Base-by-base conservation (phyloP, 176 grass and related monocot species). In the Rhynchospora pubera region DNA sequence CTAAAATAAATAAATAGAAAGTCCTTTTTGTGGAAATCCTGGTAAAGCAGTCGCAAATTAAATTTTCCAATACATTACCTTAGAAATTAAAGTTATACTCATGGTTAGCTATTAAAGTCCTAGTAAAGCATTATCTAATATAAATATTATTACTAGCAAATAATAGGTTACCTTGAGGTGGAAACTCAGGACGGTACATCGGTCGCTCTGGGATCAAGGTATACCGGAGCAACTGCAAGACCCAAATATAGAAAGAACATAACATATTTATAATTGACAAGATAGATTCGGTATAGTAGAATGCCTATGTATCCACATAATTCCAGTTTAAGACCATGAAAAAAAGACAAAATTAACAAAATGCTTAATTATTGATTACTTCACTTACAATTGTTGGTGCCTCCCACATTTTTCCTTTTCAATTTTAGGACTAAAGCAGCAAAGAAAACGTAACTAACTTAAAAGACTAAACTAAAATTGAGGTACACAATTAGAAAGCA, bases 141-240 rank as follows among this genome's bases (percentile, higher is more conserved):
- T 68, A 18, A 39, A 68, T 5, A 7, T 68, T 68, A n/a, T n/a
- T n/a, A n/a, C n/a, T n/a, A 68, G 1, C 47, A 53, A 19, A 7
- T 30, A 3, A 59, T 62, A 0, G 39, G 1, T n/a, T 85, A 92
- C 94, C 88, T 88, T 91, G 95, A 10, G 85, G 90, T 22, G 92
- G 96, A 88, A 79, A 98, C 68, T 98, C 90, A 8, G 96, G 96
- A 81, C 39, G 79, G 87, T 86, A 94, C 96, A 98, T 98, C 73
- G 96, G 96, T 8, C 80, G 83, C 77, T 98, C 96, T 4, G 92
- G 96, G 79, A 98, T 98, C 6, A 90, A 50, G 21, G 96, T 98
- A 50, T 88, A 46, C 57, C 87, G 87, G 83, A 98, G 87, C 78
- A 94, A 83, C 96, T 94, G 90, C 21, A 34, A 24, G 51, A 57